Conservation (phyloP, 2,329 filamentous ascomycete genomes). For the Scolecobasidium constrictum region DNA sequence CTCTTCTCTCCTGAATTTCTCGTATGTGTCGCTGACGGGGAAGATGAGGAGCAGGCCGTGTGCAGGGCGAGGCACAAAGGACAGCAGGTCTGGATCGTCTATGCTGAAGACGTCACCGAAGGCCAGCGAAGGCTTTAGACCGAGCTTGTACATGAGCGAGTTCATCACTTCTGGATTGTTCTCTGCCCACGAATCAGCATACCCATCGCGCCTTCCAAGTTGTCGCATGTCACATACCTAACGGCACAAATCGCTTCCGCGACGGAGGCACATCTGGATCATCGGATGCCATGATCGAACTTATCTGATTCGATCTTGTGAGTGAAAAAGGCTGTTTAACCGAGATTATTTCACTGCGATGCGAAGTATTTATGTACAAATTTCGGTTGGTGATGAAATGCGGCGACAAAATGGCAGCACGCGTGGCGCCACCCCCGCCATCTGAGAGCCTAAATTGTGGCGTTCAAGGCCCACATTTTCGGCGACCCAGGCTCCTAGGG, state of each 20-base stretch:
- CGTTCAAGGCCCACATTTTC: too few species aligned
- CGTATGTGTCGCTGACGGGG: constrained; percentile 70
- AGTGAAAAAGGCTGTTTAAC: too few species aligned
- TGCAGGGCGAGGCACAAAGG: constrained; percentile 79
- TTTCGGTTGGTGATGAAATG: too few species aligned
- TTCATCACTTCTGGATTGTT: constrained; percentile 87
- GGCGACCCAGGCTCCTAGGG: too few species aligned
- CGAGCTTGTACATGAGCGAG: constrained; percentile 68
- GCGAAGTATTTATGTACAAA: too few species aligned
- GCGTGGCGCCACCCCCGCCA: too few species aligned
- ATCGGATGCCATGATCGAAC: too few species aligned
- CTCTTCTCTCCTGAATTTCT: constrained; percentile 63
- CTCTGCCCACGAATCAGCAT: constrained; percentile 28
- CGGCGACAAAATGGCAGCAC: too few species aligned
- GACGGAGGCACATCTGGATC: constrained; percentile 7
- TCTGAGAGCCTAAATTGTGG: too few species aligned
- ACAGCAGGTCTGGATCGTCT: constrained; percentile 71
- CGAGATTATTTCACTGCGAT: too few species aligned
- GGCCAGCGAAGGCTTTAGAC: constrained; percentile 63
- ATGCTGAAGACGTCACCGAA: constrained; percentile 91
- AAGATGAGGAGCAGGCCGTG: constrained; percentile 87
- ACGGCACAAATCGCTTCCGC: constrained; percentile 10
- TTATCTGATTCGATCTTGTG: too few species aligned
- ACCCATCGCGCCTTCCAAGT: neutral
- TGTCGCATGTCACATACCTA: constrained; percentile 6